These are phyloP conservation scores for Atkinsonella texensis DNA, from an alignment of 2,329 filamentous ascomycete species.

Conservation along the genomic window DNA sequence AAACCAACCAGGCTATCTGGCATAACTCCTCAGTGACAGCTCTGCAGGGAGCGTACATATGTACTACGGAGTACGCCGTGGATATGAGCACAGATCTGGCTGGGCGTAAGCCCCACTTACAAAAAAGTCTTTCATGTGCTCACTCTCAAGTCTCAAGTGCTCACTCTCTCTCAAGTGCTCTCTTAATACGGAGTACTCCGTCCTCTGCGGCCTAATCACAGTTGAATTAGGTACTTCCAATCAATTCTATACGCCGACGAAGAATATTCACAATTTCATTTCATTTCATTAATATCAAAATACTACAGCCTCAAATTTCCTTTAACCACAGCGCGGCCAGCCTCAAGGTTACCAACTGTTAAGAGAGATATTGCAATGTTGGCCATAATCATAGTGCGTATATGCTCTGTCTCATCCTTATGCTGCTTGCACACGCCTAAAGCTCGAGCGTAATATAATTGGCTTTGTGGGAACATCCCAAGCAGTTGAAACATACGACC, in stretches of 20 bases:
- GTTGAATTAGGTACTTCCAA: too few species aligned
- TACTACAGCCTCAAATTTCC: constrained; percentile 14
- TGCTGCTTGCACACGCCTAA: constrained; percentile 7
- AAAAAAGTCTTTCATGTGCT: too few species aligned
- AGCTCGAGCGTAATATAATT: constrained; percentile 52
- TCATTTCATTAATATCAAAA: neutral
- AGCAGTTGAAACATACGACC: constrained; percentile 26
- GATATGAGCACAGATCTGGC: too few species aligned
- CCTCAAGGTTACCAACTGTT: constrained; percentile 16
- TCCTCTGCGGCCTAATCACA: too few species aligned
- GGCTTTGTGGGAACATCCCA: constrained; percentile 41
- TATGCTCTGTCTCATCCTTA: constrained; percentile 8
- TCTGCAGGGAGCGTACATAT: too few species aligned
- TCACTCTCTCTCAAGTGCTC: too few species aligned
- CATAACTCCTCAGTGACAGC: neutral
- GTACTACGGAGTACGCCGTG: too few species aligned
- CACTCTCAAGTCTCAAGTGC: too few species aligned
- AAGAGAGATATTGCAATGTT: constrained; percentile 22
- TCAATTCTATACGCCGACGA: too few species aligned
- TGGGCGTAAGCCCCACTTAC: too few species aligned
- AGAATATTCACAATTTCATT: neutral
- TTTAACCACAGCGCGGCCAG: constrained; percentile 18
- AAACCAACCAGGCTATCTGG: neutral
- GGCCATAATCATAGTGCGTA: constrained; percentile 18
- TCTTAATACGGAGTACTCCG: too few species aligned